These are phyloP conservation scores for Phytophthora citrophthora DNA, from an alignment of 352 stramenopile species.

Conservation along the genomic window DNA sequence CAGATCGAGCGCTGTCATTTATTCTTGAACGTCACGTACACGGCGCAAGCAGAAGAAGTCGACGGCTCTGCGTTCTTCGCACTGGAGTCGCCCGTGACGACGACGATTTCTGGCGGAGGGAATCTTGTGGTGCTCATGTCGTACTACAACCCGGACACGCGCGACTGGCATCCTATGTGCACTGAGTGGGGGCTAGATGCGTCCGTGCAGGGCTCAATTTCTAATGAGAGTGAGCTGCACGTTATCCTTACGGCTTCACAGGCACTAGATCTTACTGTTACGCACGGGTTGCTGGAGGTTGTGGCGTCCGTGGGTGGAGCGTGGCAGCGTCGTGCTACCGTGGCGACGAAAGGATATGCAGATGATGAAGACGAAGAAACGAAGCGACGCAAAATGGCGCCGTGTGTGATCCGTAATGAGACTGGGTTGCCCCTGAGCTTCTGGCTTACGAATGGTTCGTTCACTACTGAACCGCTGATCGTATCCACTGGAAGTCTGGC, in stretches of 20 bases:
- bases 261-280: conserved; percentile 77
- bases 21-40: conserved; percentile 80
- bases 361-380: conserved; percentile 26
- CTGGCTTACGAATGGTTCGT: conserved; percentile 66
- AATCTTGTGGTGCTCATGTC: conserved; percentile 67
- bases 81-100: conserved; percentile 34
- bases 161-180: conserved; percentile 84
- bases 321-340: conserved; percentile 57
- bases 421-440: conserved; percentile 72
- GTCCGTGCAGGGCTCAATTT: conserved; percentile 60
- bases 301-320: conserved; percentile 77
- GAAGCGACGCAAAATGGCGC: conserved; percentile 57
- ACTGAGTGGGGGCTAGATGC: conserved; percentile 77
- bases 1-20: conserved; percentile 72
- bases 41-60: conserved; percentile 16
- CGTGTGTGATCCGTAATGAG: conserved; percentile 82
- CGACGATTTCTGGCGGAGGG: conserved; percentile 70
- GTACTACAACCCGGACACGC: conserved; percentile 86
- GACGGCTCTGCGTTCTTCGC: conserved; percentile 24
- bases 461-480: conserved; percentile 41
- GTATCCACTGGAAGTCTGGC: conserved; percentile 53
- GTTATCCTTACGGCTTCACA: conserved; percentile 76
- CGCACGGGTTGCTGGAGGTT: conserved; percentile 79
- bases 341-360: conserved; percentile 6
- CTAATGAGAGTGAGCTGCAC: conserved; percentile 68